phyloP scores from a whole-genome alignment of 176 grass and related monocot species.

The Ensete glaucum region DNA sequence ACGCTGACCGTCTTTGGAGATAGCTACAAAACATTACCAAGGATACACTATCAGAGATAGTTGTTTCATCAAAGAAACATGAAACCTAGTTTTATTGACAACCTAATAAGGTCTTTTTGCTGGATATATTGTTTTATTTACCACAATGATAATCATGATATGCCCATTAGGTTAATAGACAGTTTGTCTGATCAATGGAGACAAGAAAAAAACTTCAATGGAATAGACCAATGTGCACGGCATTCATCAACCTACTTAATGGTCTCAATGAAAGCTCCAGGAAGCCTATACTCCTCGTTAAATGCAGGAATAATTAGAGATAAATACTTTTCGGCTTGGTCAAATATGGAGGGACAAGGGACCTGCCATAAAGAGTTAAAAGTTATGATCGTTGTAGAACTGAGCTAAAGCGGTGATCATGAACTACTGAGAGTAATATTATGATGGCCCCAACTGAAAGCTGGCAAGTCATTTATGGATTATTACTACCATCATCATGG shows the following conservation, averaged over 20 bases:
- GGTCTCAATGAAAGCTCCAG: constrained; percentile 53
- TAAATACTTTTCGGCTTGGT: constrained; percentile 75
- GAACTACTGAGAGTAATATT: no score
- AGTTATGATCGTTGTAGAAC: background rate
- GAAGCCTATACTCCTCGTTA: constrained; percentile 78
- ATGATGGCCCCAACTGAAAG: no score
- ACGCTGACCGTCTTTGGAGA: constrained; percentile 50
- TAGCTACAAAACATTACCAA: constrained; percentile 37
- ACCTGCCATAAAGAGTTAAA: constrained; percentile 39
- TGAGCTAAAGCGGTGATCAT: background rate
- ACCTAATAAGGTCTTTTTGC: background rate
- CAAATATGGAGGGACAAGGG: constrained; percentile 67
- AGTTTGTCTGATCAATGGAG: no score
- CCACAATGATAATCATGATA: no score
- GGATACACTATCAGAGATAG: background rate
- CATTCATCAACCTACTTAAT: constrained; percentile 43
- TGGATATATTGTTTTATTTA: background rate
- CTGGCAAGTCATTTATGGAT: no score
- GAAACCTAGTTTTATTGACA: background rate
- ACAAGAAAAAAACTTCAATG: no score
- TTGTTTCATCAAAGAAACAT: background rate
- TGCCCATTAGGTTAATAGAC: no score
- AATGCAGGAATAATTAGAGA: constrained; percentile 79
- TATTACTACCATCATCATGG: no score
- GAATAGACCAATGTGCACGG: background rate